These are phyloP conservation scores for Phytophthora pluvialis DNA, from an alignment of 352 stramenopile species.

Conservation along the genomic window DNA sequence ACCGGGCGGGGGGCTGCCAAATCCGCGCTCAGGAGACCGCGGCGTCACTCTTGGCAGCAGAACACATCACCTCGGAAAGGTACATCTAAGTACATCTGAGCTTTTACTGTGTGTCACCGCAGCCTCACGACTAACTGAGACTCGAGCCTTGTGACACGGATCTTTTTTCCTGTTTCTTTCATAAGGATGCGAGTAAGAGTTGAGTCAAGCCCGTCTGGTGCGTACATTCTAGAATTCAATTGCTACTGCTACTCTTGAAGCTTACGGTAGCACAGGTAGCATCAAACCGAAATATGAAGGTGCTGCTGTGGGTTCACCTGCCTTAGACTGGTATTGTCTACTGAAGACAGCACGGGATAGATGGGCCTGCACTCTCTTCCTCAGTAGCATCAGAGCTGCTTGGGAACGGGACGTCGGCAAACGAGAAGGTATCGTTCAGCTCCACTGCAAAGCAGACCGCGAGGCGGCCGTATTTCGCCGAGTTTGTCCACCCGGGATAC, in stretches of 20 bases:
- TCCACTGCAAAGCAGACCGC: conserved; percentile 54
- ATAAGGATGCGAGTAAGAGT: no score
- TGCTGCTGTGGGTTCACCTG: background rate
- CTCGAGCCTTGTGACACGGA: background rate
- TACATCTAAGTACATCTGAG: background rate
- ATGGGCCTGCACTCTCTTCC: conserved; percentile 5
- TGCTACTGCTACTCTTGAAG: background rate
- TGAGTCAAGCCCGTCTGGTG: background rate
- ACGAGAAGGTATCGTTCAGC: conserved; percentile 58
- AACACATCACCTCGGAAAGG: background rate
- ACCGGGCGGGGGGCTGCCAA: background rate
- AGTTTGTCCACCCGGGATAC: conserved; percentile 72
- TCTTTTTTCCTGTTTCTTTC: no score
- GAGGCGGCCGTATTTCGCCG: conserved; percentile 57
- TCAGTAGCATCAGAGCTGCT: conserved; percentile 19
- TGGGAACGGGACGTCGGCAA: conserved; percentile 44
- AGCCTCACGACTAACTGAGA: no score
- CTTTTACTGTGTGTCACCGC: background rate
- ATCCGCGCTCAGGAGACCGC: conserved; percentile 11
- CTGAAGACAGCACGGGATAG: conserved; percentile 36
- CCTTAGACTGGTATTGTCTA: conserved; percentile 12
- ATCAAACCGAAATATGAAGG: no score
- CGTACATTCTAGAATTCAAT: conserved; percentile 9
- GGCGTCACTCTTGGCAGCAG: background rate
- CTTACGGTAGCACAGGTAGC: no score